A percentile compares a stretch with the other conserved stretches of the same genome.
phyloP scores from a whole-genome alignment of 345 rosid species.

The Corchorus capsularis region DNA sequence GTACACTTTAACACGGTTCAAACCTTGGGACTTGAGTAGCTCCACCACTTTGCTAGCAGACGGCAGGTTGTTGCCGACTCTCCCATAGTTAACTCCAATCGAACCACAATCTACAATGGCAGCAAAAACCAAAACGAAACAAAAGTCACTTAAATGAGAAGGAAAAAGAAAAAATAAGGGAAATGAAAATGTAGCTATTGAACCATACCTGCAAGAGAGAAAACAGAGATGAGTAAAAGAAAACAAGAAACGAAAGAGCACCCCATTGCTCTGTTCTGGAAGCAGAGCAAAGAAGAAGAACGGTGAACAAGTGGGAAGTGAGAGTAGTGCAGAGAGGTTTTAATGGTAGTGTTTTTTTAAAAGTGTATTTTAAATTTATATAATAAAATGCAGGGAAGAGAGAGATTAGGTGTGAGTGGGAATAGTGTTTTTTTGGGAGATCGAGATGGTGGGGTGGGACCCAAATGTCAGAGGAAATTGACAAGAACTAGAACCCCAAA shows the following conservation, averaged over 20 bases:
- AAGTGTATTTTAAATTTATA: neutral
- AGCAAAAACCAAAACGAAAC: neutral
- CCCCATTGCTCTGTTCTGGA: constrained; percentile 30
- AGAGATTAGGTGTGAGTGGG: neutral
- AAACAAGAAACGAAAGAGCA: neutral
- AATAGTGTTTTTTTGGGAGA: neutral
- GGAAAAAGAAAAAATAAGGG: neutral
- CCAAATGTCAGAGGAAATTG: constrained; percentile 16
- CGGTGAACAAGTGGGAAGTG: neutral
- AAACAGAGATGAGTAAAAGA: constrained; percentile 12
- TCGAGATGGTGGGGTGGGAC: constrained; percentile 23
- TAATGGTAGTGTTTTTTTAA: neutral
- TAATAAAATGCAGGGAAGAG: neutral
- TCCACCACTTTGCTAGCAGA: constrained; percentile 66
- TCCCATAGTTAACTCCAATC: constrained; percentile 91
- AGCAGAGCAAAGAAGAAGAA: neutral
- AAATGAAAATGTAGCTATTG: constrained; percentile 2
- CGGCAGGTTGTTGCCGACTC: constrained; percentile 80
- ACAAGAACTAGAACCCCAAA: neutral
- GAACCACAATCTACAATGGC: constrained; percentile 63
- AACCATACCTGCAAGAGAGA: constrained; percentile 34
- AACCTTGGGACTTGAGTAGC: constrained; percentile 74
- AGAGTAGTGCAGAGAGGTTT: neutral
- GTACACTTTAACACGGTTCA: constrained; percentile 70
- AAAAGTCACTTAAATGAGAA: neutral